These are phyloP conservation scores for Rutidosis leptorrhynchoides DNA, from an alignment of 129 eudicot genomes.

Conservation along the genomic window DNA sequence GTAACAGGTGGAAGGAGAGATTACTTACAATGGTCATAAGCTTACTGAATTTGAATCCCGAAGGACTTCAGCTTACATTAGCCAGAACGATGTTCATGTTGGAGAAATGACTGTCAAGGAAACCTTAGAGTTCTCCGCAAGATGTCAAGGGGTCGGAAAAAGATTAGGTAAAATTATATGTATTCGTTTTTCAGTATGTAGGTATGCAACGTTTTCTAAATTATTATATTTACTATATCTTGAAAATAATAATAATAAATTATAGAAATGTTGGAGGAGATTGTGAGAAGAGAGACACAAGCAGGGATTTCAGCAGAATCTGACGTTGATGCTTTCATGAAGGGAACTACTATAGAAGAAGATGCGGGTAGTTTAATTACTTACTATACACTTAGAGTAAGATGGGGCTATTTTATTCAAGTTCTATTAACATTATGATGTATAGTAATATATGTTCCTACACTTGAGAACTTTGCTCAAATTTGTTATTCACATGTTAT, in stretches of 20 bases:
- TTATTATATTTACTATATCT: background rate
- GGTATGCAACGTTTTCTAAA: too few species aligned
- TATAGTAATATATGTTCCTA: too few species aligned
- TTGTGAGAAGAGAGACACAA: conserved; percentile 67
- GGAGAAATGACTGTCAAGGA: conserved; percentile 77
- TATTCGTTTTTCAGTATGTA: background rate
- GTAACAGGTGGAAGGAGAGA: conserved; percentile 61
- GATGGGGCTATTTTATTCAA: background rate
- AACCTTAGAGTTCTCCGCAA: conserved; percentile 80
- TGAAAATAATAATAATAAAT: background rate
- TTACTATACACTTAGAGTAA: conserved; percentile 73
- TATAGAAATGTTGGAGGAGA: conserved; percentile 61
- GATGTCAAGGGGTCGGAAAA: conserved; percentile 84
- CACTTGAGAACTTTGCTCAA: background rate
- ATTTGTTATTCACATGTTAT: background rate
- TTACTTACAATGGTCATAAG: conserved; percentile 75
- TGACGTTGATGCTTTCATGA: conserved; percentile 78
- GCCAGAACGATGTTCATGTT: conserved; percentile 79
- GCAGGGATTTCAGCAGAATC: conserved; percentile 69
- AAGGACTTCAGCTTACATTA: conserved; percentile 69
- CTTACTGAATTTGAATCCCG: conserved; percentile 66
- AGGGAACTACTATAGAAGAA: conserved; percentile 78
- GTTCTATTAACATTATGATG: too few species aligned
- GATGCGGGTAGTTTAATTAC: conserved; percentile 69
- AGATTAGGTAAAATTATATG: conserved; percentile 48